Evolutionary conservation across 2,329 filamentous ascomycete species (phyloP).

Genomic region (Cladosporium sp.): DNA sequence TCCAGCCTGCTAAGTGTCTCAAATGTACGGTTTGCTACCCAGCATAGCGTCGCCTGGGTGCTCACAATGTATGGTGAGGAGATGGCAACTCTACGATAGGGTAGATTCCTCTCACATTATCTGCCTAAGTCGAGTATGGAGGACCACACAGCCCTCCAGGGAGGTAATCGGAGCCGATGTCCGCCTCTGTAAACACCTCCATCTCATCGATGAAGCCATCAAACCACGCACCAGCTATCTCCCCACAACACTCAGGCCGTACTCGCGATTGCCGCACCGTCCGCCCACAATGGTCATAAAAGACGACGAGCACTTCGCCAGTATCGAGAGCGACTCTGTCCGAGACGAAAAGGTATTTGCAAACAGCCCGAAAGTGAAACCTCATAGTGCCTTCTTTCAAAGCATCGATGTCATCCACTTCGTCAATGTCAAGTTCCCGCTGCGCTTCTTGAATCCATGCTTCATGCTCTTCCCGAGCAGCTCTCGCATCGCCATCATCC

Average conservation of each 20-base stretch:
- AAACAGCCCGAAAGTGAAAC: neutral
- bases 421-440: neutral
- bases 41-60: too few species aligned
- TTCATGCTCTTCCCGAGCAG: neutral
- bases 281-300: slow-evolving; percentile 11
- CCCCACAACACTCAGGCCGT: neutral
- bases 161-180: neutral
- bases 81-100: too few species aligned
- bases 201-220: neutral
- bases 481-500: neutral
- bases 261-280: slow-evolving; percentile 10
- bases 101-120: too few species aligned
- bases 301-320: slow-evolving; percentile 11
- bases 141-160: slow-evolving; percentile 5
- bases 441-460: neutral
- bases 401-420: neutral
- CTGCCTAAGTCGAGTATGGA: neutral
- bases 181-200: neutral
- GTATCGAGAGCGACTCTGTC: slow-evolving; percentile 4
- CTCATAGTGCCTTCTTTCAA: neutral
- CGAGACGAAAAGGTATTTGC: slow-evolving; percentile 4
- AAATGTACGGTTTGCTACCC: too few species aligned
- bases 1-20: too few species aligned
- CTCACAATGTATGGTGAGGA: too few species aligned
- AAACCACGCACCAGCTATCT: slow-evolving; percentile 4